phyloP scores from a whole-genome alignment of 176 grass and related monocot species.

The Canna indica region DNA sequence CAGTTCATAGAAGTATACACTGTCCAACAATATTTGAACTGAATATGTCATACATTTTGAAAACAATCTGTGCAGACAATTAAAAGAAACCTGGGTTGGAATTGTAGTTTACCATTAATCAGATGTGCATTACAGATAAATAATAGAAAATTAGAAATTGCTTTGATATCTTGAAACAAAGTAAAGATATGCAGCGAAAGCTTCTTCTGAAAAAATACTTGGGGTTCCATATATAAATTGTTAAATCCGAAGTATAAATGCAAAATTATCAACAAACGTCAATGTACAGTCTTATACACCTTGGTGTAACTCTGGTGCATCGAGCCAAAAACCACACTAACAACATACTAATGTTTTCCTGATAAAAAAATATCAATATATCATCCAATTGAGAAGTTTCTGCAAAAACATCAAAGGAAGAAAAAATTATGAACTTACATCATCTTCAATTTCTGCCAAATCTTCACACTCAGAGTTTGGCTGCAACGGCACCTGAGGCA shows the following conservation, averaged over 20 bases:
- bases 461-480: constrained; percentile 25
- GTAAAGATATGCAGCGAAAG: not conserved
- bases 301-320: no score
- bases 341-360: no score
- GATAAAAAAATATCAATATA: no score
- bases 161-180: not conserved
- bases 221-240: no score
- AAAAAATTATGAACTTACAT: constrained; percentile 44
- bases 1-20: not conserved
- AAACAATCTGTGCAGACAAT: no score
- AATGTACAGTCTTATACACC: no score
- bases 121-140: not conserved
- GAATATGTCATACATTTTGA: not conserved
- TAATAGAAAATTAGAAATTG: not conserved
- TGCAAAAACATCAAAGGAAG: constrained; percentile 16
- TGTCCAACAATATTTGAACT: not conserved
- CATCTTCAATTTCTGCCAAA: constrained; percentile 30
- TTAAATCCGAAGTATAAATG: no score
- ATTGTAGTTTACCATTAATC: no score
- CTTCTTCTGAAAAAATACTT: not conserved
- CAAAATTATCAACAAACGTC: no score
- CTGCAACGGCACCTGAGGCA: constrained; percentile 14
- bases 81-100: no score
- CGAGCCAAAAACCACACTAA: not conserved
- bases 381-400: not conserved